Evolutionary conservation across 306 rosid genomes (phyloP).

Genomic region (Lathyrus sativus): DNA sequence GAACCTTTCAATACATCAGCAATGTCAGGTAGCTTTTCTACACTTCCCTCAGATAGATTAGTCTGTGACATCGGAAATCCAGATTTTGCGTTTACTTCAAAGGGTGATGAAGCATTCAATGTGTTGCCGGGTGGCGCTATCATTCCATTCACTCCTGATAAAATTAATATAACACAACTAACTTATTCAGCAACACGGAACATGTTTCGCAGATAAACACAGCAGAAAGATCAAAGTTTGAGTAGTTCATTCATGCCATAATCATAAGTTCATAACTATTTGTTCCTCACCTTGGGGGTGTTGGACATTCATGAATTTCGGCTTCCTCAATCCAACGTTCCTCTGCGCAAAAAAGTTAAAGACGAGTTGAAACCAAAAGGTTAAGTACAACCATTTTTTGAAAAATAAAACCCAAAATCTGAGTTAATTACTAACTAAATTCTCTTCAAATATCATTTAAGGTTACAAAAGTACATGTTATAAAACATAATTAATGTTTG

Average conservation of each 20-base stretch:
- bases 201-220: slow-evolving; percentile 9
- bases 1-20: slow-evolving; percentile 44
- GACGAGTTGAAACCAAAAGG: slow-evolving; percentile 25
- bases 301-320: slow-evolving; percentile 48
- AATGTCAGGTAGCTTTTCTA: slow-evolving; percentile 43
- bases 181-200: slow-evolving; percentile 13
- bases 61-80: slow-evolving; percentile 47
- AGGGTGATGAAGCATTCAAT: slow-evolving; percentile 49
- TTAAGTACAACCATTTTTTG: not conserved
- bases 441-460: slow-evolving; percentile 1
- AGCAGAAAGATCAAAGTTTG: too few relatives aligned
- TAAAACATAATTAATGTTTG: slow-evolving; percentile 4
- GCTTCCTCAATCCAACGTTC: slow-evolving; percentile 55
- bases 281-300: slow-evolving; percentile 56
- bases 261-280: not conserved
- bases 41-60: slow-evolving; percentile 41
- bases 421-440: not conserved
- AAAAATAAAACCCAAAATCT: slow-evolving; percentile 2
- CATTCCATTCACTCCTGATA: slow-evolving; percentile 53
- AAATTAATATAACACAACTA: slow-evolving; percentile 29
- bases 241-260: too few relatives aligned
- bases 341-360: slow-evolving; percentile 48
- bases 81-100: slow-evolving; percentile 42
- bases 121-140: slow-evolving; percentile 44
- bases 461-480: not conserved